phyloP scores from a whole-genome alignment of 129 eudicot genomes.

The Mikania micrantha region DNA sequence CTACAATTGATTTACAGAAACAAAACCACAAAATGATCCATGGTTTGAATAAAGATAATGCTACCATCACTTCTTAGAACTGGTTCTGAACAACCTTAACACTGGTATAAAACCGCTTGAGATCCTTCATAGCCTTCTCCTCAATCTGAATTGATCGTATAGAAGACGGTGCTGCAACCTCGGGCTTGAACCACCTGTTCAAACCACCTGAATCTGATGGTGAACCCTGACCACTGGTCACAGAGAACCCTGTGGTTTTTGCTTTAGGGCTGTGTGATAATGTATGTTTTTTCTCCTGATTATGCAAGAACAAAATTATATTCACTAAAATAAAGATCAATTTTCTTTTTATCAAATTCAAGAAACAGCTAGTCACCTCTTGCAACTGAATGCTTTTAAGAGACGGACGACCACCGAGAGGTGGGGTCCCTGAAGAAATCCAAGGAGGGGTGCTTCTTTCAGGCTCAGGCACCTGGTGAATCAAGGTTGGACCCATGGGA shows the following conservation, averaged over 20 bases:
- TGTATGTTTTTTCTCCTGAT: conserved; percentile 58
- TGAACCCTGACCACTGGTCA: conserved; percentile 62
- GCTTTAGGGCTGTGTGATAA: conserved; percentile 79
- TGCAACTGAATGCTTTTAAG: conserved; percentile 86
- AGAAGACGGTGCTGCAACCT: conserved; percentile 74
- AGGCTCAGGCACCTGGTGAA: conserved; percentile 48
- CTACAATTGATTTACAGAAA: conserved; percentile 32
- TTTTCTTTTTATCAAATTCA: conserved; percentile 1
- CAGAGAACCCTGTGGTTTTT: conserved; percentile 73
- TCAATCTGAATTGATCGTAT: conserved; percentile 92
- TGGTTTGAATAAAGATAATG: background rate
- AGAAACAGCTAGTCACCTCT: conserved; percentile 43
- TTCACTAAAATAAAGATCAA: background rate
- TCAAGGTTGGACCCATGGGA: conserved; percentile 50
- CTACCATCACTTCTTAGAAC: conserved; percentile 28
- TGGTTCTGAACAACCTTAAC: conserved; percentile 85
- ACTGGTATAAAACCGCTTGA: conserved; percentile 82
- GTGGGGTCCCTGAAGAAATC: conserved; percentile 97
- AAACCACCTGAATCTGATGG: conserved; percentile 61
- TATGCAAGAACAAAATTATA: background rate
- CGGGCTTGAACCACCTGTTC: conserved; percentile 95
- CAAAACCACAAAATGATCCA: conserved; percentile 10
- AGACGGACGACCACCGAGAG: conserved; percentile 72
- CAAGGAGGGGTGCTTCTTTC: conserved; percentile 92
- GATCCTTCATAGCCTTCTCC: conserved; percentile 93